Conservation (phyloP, 306 rosid species). For the Cicer cuneatum region DNA sequence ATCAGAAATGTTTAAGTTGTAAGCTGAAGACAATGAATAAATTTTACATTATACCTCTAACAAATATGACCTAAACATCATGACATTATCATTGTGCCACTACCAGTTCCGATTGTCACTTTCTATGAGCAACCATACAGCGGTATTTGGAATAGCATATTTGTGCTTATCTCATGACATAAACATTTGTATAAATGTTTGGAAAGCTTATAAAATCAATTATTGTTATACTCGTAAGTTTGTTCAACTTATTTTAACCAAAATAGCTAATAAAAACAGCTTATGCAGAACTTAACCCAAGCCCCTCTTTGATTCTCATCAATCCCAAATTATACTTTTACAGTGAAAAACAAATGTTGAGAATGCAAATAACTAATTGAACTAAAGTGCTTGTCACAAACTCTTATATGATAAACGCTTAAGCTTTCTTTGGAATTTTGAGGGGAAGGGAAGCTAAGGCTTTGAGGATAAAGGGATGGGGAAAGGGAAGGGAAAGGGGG, state of each 20-base stretch:
- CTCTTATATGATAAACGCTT: neutral
- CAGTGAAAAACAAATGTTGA: slow-evolving; percentile 9
- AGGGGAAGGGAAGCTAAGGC: neutral
- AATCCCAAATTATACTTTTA: neutral
- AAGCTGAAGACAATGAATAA: neutral
- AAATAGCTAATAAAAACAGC: slow-evolving; percentile 9
- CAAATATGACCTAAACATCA: neutral
- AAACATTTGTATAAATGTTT: neutral
- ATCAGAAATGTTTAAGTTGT: neutral
- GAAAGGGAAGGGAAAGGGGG: neutral
- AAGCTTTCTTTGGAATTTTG: neutral
- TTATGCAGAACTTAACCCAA: neutral
- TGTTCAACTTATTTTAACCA: neutral
- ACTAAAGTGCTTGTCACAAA: neutral
- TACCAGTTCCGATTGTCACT: slow-evolving; percentile 9
- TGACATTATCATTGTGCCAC: neutral
- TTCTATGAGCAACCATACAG: slow-evolving; percentile 14
- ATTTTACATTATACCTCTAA: neutral
- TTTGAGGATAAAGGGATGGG: neutral
- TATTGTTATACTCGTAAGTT: neutral
- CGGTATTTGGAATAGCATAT: neutral
- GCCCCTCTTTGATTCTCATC: neutral
- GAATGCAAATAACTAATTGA: neutral
- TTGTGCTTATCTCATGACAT: slow-evolving; percentile 1
- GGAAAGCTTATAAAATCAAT: neutral